phyloP scores from a whole-genome alignment of 2,329 filamentous ascomycete genomes.

The Calcarisporium arbuscula region DNA sequence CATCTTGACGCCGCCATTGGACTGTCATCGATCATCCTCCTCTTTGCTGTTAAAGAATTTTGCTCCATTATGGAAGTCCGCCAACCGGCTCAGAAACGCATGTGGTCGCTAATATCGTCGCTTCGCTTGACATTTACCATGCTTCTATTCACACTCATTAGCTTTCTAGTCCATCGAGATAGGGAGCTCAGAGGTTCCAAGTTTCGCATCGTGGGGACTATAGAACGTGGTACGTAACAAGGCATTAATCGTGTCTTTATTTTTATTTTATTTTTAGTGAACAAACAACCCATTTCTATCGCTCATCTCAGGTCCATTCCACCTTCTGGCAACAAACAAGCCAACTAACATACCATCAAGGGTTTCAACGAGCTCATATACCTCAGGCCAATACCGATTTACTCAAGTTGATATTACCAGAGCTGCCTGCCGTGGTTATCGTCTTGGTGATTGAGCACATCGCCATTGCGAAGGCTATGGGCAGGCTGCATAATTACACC shows the following conservation, averaged over 20 bases:
- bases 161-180: slow-evolving; percentile 58
- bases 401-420: slow-evolving; percentile 48
- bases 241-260: too few species aligned
- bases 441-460: slow-evolving; percentile 79
- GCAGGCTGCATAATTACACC: slow-evolving; percentile 70
- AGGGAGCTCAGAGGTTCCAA: slow-evolving; percentile 37
- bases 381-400: slow-evolving; percentile 51
- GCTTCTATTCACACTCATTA: slow-evolving; percentile 67
- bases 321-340: background rate
- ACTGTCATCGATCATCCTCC: slow-evolving; percentile 56
- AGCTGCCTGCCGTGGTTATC: slow-evolving; percentile 67
- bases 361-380: slow-evolving; percentile 58
- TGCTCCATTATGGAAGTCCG: slow-evolving; percentile 56
- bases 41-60: slow-evolving; percentile 57
- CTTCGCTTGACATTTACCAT: slow-evolving; percentile 71
- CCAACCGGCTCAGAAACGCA: slow-evolving; percentile 53
- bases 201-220: slow-evolving; percentile 59
- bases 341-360: slow-evolving; percentile 23
- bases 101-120: slow-evolving; percentile 70
- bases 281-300: too few species aligned
- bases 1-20: slow-evolving; percentile 67
- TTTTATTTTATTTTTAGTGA: too few species aligned
- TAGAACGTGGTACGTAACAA: slow-evolving; percentile 49
- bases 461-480: slow-evolving; percentile 77
- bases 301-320: background rate